Evolutionary conservation across 805 yeast genomes (phyloP).

Genomic region (Dipodascopsis uninucleata): DNA sequence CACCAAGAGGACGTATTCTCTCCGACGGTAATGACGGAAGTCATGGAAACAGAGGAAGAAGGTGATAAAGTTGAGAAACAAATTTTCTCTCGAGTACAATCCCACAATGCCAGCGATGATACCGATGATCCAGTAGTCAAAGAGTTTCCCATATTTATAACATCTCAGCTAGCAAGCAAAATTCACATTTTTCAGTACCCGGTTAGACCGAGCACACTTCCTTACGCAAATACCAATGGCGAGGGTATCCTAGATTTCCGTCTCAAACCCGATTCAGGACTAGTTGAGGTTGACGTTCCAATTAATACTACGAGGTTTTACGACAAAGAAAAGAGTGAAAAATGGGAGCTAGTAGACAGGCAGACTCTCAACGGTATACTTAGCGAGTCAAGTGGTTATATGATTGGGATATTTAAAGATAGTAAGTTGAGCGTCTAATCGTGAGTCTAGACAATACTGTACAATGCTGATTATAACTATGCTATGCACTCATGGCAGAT

Average conservation of each 20-base stretch:
- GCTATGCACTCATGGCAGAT: too few species aligned
- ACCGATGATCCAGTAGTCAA: slow-evolving; percentile 57
- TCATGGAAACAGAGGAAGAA: too few species aligned
- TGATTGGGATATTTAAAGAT: slow-evolving; percentile 42
- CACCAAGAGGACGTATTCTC: too few species aligned
- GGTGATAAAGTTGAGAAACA: too few species aligned
- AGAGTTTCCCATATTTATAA: slow-evolving; percentile 56
- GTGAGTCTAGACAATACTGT: not conserved
- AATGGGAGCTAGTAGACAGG: slow-evolving; percentile 58
- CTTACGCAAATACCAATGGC: slow-evolving; percentile 39
- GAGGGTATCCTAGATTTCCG: slow-evolving; percentile 46
- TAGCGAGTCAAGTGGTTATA: slow-evolving; percentile 34
- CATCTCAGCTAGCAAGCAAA: slow-evolving; percentile 32
- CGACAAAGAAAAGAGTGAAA: slow-evolving; percentile 58
- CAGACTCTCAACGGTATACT: slow-evolving; percentile 71
- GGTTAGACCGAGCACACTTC: slow-evolving; percentile 48
- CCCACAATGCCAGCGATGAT: too few species aligned
- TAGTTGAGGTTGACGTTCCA: slow-evolving; percentile 74
- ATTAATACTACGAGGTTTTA: slow-evolving; percentile 64
- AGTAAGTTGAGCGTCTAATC: slow-evolving; percentile 29
- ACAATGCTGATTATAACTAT: not conserved
- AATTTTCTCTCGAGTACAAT: too few species aligned
- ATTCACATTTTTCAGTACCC: slow-evolving; percentile 58
- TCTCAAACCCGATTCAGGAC: slow-evolving; percentile 58
- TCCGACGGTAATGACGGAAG: too few species aligned